A percentile compares a stretch with the other conserved stretches of the same genome.
Evolutionary conservation across 495 filamentous ascomycete species (phyloP).

Genomic region (Podospora sp.): DNA sequence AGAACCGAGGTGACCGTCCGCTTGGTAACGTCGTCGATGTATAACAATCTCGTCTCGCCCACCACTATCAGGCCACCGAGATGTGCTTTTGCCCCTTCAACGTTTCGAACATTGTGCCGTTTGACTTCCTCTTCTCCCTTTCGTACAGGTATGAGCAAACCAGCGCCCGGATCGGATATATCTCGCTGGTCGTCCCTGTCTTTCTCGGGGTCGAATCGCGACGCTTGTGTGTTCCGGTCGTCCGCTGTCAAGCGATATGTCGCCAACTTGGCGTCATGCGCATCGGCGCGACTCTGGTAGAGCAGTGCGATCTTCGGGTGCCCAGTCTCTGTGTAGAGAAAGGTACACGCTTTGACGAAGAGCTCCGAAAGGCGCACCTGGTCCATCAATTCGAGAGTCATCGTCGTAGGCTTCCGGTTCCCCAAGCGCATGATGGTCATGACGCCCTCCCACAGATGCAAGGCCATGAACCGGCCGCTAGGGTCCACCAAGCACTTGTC

Average conservation of each 20-base stretch:
- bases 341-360: slow-evolving; percentile 78
- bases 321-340: slow-evolving; percentile 72
- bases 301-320: slow-evolving; percentile 81
- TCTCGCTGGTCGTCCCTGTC: slow-evolving; percentile 56
- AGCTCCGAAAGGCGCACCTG: slow-evolving; percentile 82
- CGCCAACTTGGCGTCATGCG: slow-evolving; percentile 60
- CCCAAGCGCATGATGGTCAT: slow-evolving; percentile 68
- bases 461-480: slow-evolving; percentile 73
- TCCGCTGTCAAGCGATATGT: slow-evolving; percentile 58
- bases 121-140: slow-evolving; percentile 53
- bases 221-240: slow-evolving; percentile 49
- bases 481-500: slow-evolving; percentile 84
- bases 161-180: slow-evolving; percentile 72
- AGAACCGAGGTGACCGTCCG: slow-evolving; percentile 61
- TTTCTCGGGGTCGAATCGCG: slow-evolving; percentile 47
- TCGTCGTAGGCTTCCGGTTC: slow-evolving; percentile 56
- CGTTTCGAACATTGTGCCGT: slow-evolving; percentile 54
- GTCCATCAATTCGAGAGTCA: slow-evolving; percentile 66
- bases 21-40: slow-evolving; percentile 74
- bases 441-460: slow-evolving; percentile 88
- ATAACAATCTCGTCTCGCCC: slow-evolving; percentile 81
- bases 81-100: slow-evolving; percentile 49
- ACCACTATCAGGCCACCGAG: slow-evolving; percentile 77
- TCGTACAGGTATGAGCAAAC: slow-evolving; percentile 82
- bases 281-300: slow-evolving; percentile 72